Conservation (phyloP, 1,284 basidiomycete species). For the Irpex sp. region DNA sequence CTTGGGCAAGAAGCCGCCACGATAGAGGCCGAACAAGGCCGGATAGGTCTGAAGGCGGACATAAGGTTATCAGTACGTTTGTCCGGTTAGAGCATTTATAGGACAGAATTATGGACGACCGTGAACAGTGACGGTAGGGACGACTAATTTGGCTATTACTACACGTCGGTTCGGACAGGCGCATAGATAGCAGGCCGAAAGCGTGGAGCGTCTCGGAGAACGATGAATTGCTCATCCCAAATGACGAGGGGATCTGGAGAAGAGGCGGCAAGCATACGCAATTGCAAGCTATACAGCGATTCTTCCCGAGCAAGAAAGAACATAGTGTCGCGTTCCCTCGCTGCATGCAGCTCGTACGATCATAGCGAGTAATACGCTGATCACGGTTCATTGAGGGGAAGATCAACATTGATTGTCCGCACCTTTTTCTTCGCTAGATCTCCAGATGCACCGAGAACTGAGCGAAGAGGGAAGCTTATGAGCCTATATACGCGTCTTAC, state of each 20-base stretch:
- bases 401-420: constrained; percentile 11
- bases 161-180: neutral
- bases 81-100: neutral
- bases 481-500: neutral
- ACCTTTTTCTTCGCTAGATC: constrained; percentile 99
- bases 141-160: neutral
- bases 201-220: neutral
- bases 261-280: neutral
- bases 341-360: neutral
- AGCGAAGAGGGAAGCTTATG: neutral
- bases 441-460: constrained; percentile 95
- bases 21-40: constrained; percentile 87
- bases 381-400: neutral
- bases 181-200: neutral
- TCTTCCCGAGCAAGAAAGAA: neutral
- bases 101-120: neutral
- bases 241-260: neutral
- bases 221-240: neutral
- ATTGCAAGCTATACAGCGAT: neutral
- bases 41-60: constrained; percentile 78
- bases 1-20: constrained; percentile 75
- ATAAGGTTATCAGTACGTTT: neutral
- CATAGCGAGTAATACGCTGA: neutral
- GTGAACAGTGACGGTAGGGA: neutral
- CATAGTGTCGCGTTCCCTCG: neutral